Base-by-base conservation (phyloP, 257 asterid genomes). In the Solanum dulcamara region DNA sequence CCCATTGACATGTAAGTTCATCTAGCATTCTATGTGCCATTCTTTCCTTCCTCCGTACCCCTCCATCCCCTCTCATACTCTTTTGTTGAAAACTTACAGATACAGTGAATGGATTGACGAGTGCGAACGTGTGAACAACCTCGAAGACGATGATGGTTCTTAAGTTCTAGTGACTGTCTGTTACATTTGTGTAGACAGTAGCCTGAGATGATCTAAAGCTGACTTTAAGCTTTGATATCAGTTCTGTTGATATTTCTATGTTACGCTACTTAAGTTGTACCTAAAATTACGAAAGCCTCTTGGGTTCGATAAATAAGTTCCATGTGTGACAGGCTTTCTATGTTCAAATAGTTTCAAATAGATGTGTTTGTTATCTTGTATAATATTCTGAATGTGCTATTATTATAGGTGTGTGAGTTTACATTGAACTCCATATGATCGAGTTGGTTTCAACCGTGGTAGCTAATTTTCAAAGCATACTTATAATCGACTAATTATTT, bases 21-120 rank as follows among this genome's bases (percentile, higher is more conserved):
- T 26, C 48, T 75, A 10, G 11, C 60, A 71, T 32, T 59, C 40
- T 59, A 14, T 42, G 57, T 42, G 55, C 15, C 33, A 28, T 62
- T 32, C 12, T 13, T 17, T 20, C 35, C 44, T 57, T 20, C 35
- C 68, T 28, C 79, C n/a, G 13, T 28, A 17, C 35, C 10, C 18
- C 6, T 26, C 33, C 38, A 9, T 8, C 40, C 77, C 38, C 15
- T 20, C 42, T 64, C 2, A 70, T 80, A 38, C 59, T 30, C 22
- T 33, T 50, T n/a, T 40, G 32, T 83, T 12, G 40, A 67, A n/a
- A 67, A 59, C 72, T 59, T 53, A 80, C 93, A 93, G 97, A 86
- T 96, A 96, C 80, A 91, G 98, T 71, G 99, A 96, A 86, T 96
- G 99, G 99, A 96, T 96, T 50, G 99, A 96, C 24, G 99, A 96